Base-by-base conservation (phyloP, 2,329 filamentous ascomycete genomes). In the Penicillium occitanis region DNA sequence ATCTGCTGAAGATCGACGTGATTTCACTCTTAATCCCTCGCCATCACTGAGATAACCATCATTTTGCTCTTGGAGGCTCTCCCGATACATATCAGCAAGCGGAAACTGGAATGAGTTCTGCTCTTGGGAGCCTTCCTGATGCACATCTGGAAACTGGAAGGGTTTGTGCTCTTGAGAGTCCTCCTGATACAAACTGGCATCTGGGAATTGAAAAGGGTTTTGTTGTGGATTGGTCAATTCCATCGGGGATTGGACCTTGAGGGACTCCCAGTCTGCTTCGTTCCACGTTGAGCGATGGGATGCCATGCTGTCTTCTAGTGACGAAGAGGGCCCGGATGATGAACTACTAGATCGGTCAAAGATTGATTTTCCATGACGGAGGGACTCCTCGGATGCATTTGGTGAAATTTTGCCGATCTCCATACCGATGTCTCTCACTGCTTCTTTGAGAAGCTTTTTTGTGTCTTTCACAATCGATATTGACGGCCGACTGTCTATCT, bases 291-390 rank as follows among this genome's bases (percentile, higher is more conserved):
- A 70, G n/a, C 73, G 70, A 2, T 74, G 74, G 6, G 75, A 75
- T 3, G 71, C 69, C 14, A 74, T 74, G 35, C 63, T 65, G 46
- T 78, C 77, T n/a, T 78, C 76, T 4, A 76, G 72, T 0, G 79
- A 76, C 1, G 78, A 79, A n/a, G 77, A 75, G 2, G 78, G 77
- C 0, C 75, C 73, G 0, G 79, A 82, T 1, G 79, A 81, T 2
- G 78, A 79, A 69, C 80, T 81, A 67, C 79, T 82, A 14, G 78
- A 79, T 25, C 78, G 73, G 65, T 83, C 81, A 69, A 83, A 83
- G 7, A 83, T 79, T 2, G 81, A 83, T 69, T 74, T 75, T 55
- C 78, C 75, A 48, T 76, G 74, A 44, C 74, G 73, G 28, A 73
- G 64, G 2, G 70, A 73, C 46, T 80, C 78, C 55, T 80, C 76